Evolutionary conservation across 441 rosid species (phyloP), one percentile per base, ranked within the genome.

Genomic region (Gossypium davidsonii): DNA sequence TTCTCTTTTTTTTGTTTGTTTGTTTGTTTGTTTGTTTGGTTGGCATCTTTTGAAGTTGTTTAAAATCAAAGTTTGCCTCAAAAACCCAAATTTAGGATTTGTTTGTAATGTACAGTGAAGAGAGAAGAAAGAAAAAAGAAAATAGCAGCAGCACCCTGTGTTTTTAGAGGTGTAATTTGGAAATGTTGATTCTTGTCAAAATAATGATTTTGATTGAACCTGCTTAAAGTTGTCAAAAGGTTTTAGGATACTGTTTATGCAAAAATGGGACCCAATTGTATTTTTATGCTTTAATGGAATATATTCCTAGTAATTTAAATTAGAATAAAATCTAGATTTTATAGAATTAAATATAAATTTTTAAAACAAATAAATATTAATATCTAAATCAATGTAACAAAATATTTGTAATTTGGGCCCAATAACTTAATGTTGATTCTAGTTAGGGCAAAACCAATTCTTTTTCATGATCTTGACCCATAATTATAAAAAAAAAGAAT

Each of bases 91-190:
- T 51, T 15, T 66, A 46, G 23, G 70, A 14, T 15, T 37, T 72
- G 52, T 58, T 66, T 66, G 63, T 66, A 18, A 3, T 65, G 78
- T 73, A 51, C 37, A 70, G 67, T 74, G 20, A 6, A 71, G 56
- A 42, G 58, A 37, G 6, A 6, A 14, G 1, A 11, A 55, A 52
- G 23, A 14, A 51, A 57, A 57, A 23, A 11, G 61, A 57, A 7
- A 21, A 57, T 11, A 63, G 4, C 28, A 5, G 4, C 18, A 12
- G 73, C 76, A 2, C 77, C 72, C 73, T 15, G 9, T 63, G 73
- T 57, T 28, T 31, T 31, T 4, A 0, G 81, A 73, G 76, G 73
- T 80, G 75, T 64, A 70, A 49, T 26, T 67, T 67, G 59, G 46
- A 67, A 15, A 49, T 15, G 46, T 51, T 26, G 25, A 49, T 7